These are phyloP conservation scores for Globisporangium paddicum DNA, from an alignment of 352 stramenopile species.

Conservation along the genomic window DNA sequence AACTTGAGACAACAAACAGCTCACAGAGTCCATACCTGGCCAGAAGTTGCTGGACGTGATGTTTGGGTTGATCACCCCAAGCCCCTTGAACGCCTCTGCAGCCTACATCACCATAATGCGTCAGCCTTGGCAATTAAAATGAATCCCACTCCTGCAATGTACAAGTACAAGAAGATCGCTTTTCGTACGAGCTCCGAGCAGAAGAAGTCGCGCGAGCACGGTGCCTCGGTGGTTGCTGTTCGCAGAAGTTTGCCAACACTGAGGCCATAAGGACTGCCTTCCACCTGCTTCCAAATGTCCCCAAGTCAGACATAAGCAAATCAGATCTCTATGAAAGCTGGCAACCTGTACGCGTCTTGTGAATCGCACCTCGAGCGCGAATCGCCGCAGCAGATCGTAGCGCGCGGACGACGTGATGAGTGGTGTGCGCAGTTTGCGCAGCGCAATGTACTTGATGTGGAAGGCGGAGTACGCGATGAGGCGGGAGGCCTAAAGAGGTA, in stretches of 20 bases:
- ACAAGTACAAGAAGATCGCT: too few species aligned
- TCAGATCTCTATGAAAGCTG: neutral
- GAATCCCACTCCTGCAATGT: too few species aligned
- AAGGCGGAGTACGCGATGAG: conserved; percentile 35
- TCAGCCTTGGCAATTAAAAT: neutral
- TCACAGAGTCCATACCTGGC: conserved; percentile 24
- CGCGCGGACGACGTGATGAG: conserved; percentile 39
- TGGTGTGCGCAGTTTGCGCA: conserved; percentile 48
- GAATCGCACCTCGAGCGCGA: conserved; percentile 25
- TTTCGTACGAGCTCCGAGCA: conserved; percentile 59
- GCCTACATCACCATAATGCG: conserved; percentile 18
- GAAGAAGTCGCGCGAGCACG: conserved; percentile 34
- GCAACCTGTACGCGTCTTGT: neutral
- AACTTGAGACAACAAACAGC: neutral
- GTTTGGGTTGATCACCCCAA: conserved; percentile 36
- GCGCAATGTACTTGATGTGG: conserved; percentile 41
- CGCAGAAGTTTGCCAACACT: conserved; percentile 45
- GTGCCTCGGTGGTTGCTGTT: conserved; percentile 10
- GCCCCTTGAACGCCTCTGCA: conserved; percentile 47
- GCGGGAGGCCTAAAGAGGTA: conserved; percentile 19
- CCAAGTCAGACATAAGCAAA: neutral
- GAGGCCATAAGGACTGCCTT: conserved; percentile 46
- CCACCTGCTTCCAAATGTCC: conserved; percentile 18
- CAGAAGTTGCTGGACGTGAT: conserved; percentile 49
- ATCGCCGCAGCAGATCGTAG: conserved; percentile 39